Percentiles rank a stretch among this genome's conserved stretches.
phyloP scores from a whole-genome alignment of 108 stramenopile species.

The Nannochloropsis salina region DNA sequence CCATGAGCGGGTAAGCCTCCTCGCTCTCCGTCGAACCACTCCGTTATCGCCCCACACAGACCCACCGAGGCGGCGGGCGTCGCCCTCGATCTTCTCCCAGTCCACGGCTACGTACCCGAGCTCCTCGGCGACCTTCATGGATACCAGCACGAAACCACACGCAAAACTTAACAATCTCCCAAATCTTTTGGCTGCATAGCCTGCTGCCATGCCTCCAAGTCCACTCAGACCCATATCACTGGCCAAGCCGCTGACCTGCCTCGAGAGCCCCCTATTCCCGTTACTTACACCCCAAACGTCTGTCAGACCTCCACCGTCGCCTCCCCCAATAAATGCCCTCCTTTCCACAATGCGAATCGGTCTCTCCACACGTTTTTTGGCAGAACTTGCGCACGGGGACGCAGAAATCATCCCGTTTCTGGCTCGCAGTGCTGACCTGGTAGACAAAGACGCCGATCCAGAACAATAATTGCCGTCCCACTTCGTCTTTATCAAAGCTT shows the following conservation, averaged over 20 bases:
- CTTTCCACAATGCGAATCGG: not conserved
- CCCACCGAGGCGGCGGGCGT: not conserved
- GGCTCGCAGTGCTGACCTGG: too few relatives aligned
- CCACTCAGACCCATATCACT: not conserved
- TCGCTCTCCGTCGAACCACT: not conserved
- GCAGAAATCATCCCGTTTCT: too few relatives aligned
- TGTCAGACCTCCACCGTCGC: not conserved
- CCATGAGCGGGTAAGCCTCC: not conserved
- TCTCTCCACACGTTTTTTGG: too few relatives aligned
- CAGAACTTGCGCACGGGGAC: too few relatives aligned
- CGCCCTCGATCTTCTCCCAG: slow-evolving; percentile 4
- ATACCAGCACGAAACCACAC: not conserved
- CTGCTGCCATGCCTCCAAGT: not conserved
- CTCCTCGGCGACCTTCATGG: not conserved
- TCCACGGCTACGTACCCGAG: slow-evolving; percentile 6
- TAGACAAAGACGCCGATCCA: too few relatives aligned
- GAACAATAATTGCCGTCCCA: too few relatives aligned
- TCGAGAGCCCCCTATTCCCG: not conserved
- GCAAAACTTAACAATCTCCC: slow-evolving; percentile 10
- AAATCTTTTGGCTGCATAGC: slow-evolving; percentile 5
- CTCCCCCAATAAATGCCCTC: not conserved
- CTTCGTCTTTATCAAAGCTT: too few relatives aligned
- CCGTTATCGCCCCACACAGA: not conserved
- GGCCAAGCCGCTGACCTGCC: not conserved
- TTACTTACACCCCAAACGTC: not conserved